Percentiles rank a stretch among this genome's conserved stretches.
Evolutionary conservation across 805 yeast species (phyloP).

Genomic region (Candida bentonensis): DNA sequence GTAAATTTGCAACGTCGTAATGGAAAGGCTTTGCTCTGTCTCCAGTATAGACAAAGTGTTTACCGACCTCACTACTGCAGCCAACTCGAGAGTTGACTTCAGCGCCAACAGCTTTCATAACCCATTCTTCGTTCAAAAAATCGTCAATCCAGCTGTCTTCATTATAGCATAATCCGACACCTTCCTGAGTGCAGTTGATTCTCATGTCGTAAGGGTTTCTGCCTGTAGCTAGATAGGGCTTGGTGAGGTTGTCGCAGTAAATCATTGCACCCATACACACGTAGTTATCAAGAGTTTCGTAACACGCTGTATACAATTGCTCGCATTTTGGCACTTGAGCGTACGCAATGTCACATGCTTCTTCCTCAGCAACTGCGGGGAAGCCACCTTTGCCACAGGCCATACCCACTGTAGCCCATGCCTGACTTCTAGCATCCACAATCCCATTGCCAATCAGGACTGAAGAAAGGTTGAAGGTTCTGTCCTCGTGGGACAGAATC

Average conservation of each 20-base stretch:
- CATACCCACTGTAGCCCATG: slow-evolving; percentile 79
- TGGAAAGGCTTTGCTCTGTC: slow-evolving; percentile 92
- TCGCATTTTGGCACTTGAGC: slow-evolving; percentile 64
- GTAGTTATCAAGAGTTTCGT: slow-evolving; percentile 58
- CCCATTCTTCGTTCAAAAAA: slow-evolving; percentile 65
- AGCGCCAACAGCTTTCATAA: slow-evolving; percentile 74
- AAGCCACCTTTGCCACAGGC: slow-evolving; percentile 87
- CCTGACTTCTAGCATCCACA: slow-evolving; percentile 74
- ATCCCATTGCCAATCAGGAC: slow-evolving; percentile 88
- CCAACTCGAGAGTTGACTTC: slow-evolving; percentile 53
- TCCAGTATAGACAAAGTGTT: slow-evolving; percentile 72
- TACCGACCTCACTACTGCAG: slow-evolving; percentile 54
- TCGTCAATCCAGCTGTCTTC: slow-evolving; percentile 61
- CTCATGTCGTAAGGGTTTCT: slow-evolving; percentile 86
- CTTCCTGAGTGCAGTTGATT: slow-evolving; percentile 51
- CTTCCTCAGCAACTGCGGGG: slow-evolving; percentile 60
- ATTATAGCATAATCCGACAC: slow-evolving; percentile 60
- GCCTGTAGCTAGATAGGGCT: slow-evolving; percentile 73
- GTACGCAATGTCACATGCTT: slow-evolving; percentile 62
- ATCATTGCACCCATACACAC: slow-evolving; percentile 83
- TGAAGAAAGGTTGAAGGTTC: slow-evolving; percentile 58
- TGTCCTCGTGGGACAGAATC: slow-evolving; percentile 43
- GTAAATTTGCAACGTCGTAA: slow-evolving; percentile 47
- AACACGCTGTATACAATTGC: slow-evolving; percentile 63
- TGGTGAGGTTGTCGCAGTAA: slow-evolving; percentile 73